Conservation (phyloP, 1,139 yeast genomes). For the Kodamaea derodonti region DNA sequence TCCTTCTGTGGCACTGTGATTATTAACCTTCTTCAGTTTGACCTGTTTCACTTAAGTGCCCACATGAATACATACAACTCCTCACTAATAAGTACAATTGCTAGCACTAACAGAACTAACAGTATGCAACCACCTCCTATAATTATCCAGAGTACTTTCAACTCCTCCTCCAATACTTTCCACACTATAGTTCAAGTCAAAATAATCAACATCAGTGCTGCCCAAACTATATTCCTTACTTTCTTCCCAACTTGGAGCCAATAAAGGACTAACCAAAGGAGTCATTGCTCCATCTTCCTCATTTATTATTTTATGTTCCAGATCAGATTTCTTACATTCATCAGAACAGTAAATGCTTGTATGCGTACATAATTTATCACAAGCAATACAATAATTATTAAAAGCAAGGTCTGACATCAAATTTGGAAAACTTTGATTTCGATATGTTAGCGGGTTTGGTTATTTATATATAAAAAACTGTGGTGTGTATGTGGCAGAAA, state of each 20-base stretch:
- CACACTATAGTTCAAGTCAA: slow-evolving; percentile 34
- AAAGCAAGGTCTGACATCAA: slow-evolving; percentile 46
- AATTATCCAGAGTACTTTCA: slow-evolving; percentile 38
- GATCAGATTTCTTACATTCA: slow-evolving; percentile 35
- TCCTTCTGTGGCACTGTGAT: no score
- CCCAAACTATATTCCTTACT: slow-evolving; percentile 7
- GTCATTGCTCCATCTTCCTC: slow-evolving; percentile 43
- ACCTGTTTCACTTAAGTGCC: no score
- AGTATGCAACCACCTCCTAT: slow-evolving; percentile 41
- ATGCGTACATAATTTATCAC: slow-evolving; percentile 56
- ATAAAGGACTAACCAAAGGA: slow-evolving; percentile 31
- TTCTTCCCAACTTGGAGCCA: slow-evolving; percentile 29
- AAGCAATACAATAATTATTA: slow-evolving; percentile 63
- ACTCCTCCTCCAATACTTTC: slow-evolving; percentile 8
- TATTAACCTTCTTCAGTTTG: no score
- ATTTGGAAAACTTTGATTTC: no score
- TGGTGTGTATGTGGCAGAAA: not conserved
- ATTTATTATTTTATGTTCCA: not conserved
- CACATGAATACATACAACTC: no score
- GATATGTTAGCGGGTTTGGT: slow-evolving; percentile 1
- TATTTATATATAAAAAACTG: slow-evolving; percentile 1
- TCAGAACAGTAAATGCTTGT: slow-evolving; percentile 60
- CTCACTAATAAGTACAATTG: no score
- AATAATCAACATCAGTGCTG: slow-evolving; percentile 24
- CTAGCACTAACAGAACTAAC: no score